Percentiles rank a stretch among this genome's conserved stretches.
phyloP scores from a whole-genome alignment of 257 asterid species.

The Solanum acaule region DNA sequence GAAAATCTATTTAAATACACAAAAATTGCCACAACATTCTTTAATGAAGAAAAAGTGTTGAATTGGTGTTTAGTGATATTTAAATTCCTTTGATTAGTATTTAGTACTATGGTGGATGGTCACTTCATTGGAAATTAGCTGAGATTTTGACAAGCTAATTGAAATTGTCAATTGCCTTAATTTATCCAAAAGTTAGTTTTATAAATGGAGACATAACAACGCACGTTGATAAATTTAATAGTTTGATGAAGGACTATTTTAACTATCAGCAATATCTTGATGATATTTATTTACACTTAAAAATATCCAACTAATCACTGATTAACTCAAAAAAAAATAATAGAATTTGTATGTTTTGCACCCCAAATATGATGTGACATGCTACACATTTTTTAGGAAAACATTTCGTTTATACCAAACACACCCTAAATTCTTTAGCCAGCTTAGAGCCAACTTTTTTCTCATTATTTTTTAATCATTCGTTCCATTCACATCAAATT shows the following conservation, averaged over 20 bases:
- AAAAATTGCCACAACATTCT: background rate
- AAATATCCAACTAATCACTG: no score
- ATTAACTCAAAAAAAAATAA: no score
- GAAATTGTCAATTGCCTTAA: background rate
- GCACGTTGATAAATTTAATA: background rate
- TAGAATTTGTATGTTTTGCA: no score
- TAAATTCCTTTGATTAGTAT: background rate
- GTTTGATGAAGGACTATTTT: background rate
- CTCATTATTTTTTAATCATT: background rate
- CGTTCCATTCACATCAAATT: background rate
- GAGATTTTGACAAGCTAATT: background rate
- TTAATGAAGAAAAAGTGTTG: background rate
- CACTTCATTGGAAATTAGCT: background rate
- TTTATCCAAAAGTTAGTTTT: background rate
- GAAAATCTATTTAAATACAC: background rate
- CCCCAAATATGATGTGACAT: no score
- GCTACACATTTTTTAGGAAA: no score
- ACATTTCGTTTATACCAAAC: no score
- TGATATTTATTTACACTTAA: background rate
- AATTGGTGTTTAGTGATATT: background rate
- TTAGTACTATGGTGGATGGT: background rate
- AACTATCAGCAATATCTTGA: background rate
- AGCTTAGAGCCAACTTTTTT: background rate
- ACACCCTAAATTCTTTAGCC: no score
- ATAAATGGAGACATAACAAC: no score